phyloP scores from a whole-genome alignment of 805 yeast genomes.

The Hanseniaspora vineae region DNA sequence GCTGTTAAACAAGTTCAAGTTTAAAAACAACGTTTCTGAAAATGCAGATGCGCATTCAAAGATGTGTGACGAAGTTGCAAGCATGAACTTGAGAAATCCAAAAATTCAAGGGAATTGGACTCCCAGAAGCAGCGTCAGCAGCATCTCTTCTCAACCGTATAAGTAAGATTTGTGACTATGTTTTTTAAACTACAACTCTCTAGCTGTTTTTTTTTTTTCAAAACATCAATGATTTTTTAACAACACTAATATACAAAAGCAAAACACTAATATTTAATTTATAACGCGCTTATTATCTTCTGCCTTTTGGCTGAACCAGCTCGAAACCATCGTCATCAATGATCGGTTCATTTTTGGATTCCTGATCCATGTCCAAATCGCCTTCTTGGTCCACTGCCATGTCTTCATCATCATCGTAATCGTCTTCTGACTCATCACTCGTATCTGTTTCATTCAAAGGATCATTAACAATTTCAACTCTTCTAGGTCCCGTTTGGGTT shows the following conservation, averaged over 20 bases:
- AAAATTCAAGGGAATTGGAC: no score
- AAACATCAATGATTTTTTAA: no score
- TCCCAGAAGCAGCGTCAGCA: no score
- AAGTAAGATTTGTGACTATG: no score
- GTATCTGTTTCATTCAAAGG: slow-evolving; percentile 49
- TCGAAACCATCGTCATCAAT: slow-evolving; percentile 95
- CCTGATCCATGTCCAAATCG: neutral
- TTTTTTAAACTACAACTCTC: no score
- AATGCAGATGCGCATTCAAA: neutral
- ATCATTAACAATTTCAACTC: slow-evolving; percentile 41
- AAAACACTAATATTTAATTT: neutral
- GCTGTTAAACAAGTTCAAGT: slow-evolving; percentile 25
- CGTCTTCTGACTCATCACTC: slow-evolving; percentile 31
- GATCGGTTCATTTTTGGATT: slow-evolving; percentile 39
- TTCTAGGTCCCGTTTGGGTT: slow-evolving; percentile 17
- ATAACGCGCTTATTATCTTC: slow-evolving; percentile 19
- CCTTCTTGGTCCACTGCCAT: slow-evolving; percentile 25
- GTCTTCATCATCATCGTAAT: slow-evolving; percentile 29
- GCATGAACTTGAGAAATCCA: no score
- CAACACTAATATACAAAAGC: no score
- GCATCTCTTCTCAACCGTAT: no score
- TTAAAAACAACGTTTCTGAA: slow-evolving; percentile 9
- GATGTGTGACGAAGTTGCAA: no score
- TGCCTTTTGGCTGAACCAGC: slow-evolving; percentile 65
- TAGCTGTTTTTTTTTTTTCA: no score